phyloP scores from a whole-genome alignment of 140 eudicot species.

The Erigeron philadelphicus region DNA sequence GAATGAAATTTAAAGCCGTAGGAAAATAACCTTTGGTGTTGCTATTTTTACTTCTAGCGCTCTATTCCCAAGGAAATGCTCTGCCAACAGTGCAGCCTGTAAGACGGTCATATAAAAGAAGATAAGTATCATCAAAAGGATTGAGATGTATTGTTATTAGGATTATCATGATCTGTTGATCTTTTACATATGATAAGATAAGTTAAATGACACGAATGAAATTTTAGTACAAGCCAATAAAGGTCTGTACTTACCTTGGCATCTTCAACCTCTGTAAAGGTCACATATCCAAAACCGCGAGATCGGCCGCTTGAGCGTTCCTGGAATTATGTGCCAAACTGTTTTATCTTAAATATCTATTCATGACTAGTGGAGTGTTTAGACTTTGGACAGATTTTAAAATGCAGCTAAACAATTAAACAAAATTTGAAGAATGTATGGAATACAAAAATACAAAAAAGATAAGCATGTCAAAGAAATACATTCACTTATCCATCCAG shows the following conservation, averaged over 20 bases:
- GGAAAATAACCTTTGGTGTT: conserved; percentile 76
- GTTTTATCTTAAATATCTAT: neutral
- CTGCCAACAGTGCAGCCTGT: conserved; percentile 73
- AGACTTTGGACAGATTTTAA: no score
- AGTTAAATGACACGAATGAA: neutral
- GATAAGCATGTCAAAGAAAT: neutral
- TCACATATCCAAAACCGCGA: conserved; percentile 98
- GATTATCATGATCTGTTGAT: neutral
- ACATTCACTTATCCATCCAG: neutral
- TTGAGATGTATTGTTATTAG: neutral
- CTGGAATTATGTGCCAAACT: conserved; percentile 35
- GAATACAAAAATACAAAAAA: neutral
- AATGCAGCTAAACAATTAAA: neutral
- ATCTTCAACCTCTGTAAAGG: conserved; percentile 79
- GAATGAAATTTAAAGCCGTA: neutral
- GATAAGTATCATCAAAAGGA: neutral
- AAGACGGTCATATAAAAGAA: conserved; percentile 15
- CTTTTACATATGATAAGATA: neutral
- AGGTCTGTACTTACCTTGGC: conserved; percentile 59
- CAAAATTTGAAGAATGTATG: neutral
- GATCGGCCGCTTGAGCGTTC: conserved; percentile 94
- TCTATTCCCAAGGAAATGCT: conserved; percentile 83
- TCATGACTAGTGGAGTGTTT: neutral
- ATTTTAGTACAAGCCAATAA: neutral
- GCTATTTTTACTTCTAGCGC: conserved; percentile 92